phyloP scores from a whole-genome alignment of 2,329 filamentous ascomycete genomes.

The Hysterium pulicare region DNA sequence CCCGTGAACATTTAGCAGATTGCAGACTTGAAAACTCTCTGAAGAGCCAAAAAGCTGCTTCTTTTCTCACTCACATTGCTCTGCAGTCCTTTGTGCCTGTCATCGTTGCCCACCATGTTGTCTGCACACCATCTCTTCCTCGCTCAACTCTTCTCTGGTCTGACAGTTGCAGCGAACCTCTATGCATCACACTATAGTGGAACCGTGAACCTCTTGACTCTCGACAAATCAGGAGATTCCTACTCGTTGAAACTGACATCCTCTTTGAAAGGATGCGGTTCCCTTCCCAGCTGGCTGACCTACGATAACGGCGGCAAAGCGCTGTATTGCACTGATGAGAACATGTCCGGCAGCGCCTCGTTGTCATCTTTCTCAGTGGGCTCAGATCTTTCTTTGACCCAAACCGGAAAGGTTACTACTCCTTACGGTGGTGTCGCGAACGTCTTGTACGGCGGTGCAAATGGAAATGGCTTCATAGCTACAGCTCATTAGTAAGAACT shows the following conservation, averaged over 20 bases:
- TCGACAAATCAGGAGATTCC: conserved; percentile 8
- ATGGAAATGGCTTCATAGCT: conserved; percentile 29
- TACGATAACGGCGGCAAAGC: conserved; percentile 24
- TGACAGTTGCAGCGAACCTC: conserved; percentile 24
- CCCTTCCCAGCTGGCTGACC: conserved; percentile 28
- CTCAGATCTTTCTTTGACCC: conserved; percentile 21
- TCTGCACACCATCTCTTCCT: conserved; percentile 18
- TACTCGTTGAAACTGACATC: conserved; percentile 20
- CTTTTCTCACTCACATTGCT: conserved; percentile 1
- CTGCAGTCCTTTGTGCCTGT: background rate
- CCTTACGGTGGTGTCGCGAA: conserved; percentile 23
- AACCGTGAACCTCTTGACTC: conserved; percentile 25
- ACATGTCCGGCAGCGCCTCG: conserved; percentile 15
- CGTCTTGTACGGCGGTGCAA: conserved; percentile 24
- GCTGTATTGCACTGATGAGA: conserved; percentile 27
- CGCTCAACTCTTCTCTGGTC: conserved; percentile 20
- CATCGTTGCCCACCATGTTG: conserved; percentile 18
- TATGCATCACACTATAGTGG: conserved; percentile 30
- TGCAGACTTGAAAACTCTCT: conserved; percentile 2
- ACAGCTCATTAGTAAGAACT: conserved; percentile 28
- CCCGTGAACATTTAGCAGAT: conserved; percentile 6
- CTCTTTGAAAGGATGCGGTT: conserved; percentile 20
- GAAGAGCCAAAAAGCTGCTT: conserved; percentile 4
- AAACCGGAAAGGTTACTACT: conserved; percentile 21
- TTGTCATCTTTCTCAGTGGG: conserved; percentile 23